Evolutionary conservation across 495 filamentous ascomycete genomes (phyloP).

Genomic region (Talaromyces stipitatus): DNA sequence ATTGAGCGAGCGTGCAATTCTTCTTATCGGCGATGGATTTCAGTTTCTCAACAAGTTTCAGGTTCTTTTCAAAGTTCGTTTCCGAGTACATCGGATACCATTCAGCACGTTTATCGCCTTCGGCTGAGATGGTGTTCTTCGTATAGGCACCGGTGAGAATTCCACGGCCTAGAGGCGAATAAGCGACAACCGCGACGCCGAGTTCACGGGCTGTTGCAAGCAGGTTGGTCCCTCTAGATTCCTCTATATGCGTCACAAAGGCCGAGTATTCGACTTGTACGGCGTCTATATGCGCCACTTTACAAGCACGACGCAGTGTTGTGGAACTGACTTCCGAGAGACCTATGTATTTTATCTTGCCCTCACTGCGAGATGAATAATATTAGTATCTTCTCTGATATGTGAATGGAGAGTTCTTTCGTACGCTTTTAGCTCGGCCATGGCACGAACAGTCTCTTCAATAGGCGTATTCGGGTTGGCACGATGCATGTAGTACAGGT

Average conservation of each 20-base stretch:
- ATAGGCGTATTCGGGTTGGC: constrained; percentile 37
- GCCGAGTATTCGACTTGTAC: constrained; percentile 38
- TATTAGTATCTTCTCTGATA: background rate
- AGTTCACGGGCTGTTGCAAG: constrained; percentile 42
- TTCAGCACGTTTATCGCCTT: constrained; percentile 10
- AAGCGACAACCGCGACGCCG: constrained; percentile 34
- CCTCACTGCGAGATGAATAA: constrained; percentile 21
- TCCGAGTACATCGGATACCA: constrained; percentile 17
- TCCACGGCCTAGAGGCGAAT: constrained; percentile 40
- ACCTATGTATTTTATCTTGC: constrained; percentile 42
- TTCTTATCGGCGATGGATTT: constrained; percentile 37
- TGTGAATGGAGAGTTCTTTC: background rate
- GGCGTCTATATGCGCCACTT: constrained; percentile 26
- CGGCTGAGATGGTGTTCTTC: constrained; percentile 11
- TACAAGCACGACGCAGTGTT: constrained; percentile 32
- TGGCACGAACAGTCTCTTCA: constrained; percentile 37
- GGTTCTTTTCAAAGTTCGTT: constrained; percentile 28
- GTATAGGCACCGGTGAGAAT: constrained; percentile 28
- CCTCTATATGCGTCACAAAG: constrained; percentile 46
- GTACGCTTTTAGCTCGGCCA: constrained; percentile 44
- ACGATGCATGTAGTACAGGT: constrained; percentile 33
- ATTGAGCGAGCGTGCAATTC: constrained; percentile 33
- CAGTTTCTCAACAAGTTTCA: constrained; percentile 28
- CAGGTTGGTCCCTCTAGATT: constrained; percentile 28
- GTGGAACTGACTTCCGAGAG: constrained; percentile 23